phyloP scores from a whole-genome alignment of 1,139 yeast genomes.

The Suhomyces coccinellae region DNA sequence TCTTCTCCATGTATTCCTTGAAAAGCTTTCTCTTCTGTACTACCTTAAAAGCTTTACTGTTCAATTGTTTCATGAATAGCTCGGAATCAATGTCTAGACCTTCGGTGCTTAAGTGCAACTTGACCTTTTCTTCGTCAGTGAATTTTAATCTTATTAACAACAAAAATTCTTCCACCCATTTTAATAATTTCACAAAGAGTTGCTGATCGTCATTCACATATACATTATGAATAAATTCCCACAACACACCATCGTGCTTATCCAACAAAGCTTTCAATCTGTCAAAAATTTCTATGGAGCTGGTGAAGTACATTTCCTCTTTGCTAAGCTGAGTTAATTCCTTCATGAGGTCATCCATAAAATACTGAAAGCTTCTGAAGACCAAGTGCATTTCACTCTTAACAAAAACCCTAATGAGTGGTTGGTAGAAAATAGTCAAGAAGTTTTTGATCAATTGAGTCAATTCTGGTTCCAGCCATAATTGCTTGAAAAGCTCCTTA shows the following conservation, averaged over 20 bases:
- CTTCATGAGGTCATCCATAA: slow-evolving; percentile 67
- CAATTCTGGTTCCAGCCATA: slow-evolving; percentile 85
- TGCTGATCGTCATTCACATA: slow-evolving; percentile 72
- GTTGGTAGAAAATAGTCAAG: slow-evolving; percentile 78
- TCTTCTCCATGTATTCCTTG: slow-evolving; percentile 33
- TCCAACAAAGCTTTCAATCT: slow-evolving; percentile 63
- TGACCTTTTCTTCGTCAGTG: slow-evolving; percentile 47
- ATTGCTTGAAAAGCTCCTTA: slow-evolving; percentile 66
- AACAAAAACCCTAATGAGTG: slow-evolving; percentile 73
- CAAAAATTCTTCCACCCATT: slow-evolving; percentile 65
- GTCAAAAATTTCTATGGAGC: slow-evolving; percentile 57
- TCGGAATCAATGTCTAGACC: slow-evolving; percentile 23
- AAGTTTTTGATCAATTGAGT: slow-evolving; percentile 69
- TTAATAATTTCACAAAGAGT: slow-evolving; percentile 66
- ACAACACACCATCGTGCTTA: slow-evolving; percentile 68
- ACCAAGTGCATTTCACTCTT: slow-evolving; percentile 77
- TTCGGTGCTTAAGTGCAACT: slow-evolving; percentile 35
- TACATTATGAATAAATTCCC: slow-evolving; percentile 73
- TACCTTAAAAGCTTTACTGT: slow-evolving; percentile 29
- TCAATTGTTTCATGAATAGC: slow-evolving; percentile 32
- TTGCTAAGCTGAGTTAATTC: slow-evolving; percentile 48
- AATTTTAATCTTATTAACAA: slow-evolving; percentile 61
- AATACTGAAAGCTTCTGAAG: slow-evolving; percentile 68
- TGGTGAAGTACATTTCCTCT: slow-evolving; percentile 48
- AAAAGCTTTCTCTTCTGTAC: slow-evolving; percentile 34